Conservation (phyloP, 768 basidiomycete genomes). For the Leccinum incarnatum region DNA sequence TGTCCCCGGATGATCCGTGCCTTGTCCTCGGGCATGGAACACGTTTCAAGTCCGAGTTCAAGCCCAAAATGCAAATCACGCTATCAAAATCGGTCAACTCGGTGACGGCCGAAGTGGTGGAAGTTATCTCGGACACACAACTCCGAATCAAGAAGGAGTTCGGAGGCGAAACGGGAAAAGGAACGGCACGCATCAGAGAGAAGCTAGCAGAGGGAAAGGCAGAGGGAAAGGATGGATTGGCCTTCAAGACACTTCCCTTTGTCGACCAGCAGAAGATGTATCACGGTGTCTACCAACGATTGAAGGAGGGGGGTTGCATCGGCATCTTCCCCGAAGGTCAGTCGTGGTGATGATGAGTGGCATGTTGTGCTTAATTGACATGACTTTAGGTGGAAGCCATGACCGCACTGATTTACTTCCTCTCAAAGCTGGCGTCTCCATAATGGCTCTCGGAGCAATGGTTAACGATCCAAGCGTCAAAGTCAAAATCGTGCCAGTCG, state of each 20-base stretch:
- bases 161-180: conserved; percentile 75
- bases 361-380: background rate
- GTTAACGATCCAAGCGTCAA: conserved; percentile 80
- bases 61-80: conserved; percentile 80
- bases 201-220: conserved; percentile 53
- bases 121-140: conserved; percentile 87
- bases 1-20: conserved; percentile 76
- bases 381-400: conserved; percentile 85
- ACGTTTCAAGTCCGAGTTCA: conserved; percentile 68
- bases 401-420: conserved; percentile 96
- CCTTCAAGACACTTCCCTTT: conserved; percentile 81
- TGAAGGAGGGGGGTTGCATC: conserved; percentile 85
- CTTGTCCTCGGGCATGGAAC: conserved; percentile 84
- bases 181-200: conserved; percentile 64
- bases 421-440: conserved; percentile 93
- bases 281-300: conserved; percentile 81
- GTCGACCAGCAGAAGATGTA: conserved; percentile 97
- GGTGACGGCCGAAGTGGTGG: conserved; percentile 76
- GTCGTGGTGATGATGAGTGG: conserved; percentile 5
- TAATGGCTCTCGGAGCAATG: conserved; percentile 99
- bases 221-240: conserved; percentile 58
- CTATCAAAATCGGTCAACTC: conserved; percentile 79
- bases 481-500: conserved; percentile 90
- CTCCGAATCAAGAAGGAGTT: conserved; percentile 85
- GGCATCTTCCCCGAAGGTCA: conserved; percentile 98